Conservation (phyloP, 495 filamentous ascomycete species). For the Penicillium psychrofluorescens region DNA sequence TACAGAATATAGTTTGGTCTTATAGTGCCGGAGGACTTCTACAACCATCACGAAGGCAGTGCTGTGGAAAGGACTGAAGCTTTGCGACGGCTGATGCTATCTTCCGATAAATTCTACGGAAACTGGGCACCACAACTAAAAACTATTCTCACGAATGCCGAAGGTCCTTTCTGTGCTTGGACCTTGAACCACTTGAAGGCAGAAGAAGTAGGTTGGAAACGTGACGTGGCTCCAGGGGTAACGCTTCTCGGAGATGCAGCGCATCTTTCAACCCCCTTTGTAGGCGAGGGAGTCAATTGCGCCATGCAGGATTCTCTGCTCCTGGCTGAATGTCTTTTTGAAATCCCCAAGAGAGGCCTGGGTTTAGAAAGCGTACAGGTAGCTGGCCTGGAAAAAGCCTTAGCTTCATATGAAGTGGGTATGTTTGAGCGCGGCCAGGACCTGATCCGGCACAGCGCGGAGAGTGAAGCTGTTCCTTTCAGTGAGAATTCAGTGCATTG, state of each 20-base stretch:
- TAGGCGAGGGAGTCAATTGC: conserved; percentile 51
- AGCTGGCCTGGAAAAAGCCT: background rate
- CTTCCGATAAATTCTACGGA: conserved; percentile 5
- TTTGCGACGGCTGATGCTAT: background rate
- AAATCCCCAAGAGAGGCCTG: background rate
- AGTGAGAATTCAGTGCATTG: conserved; percentile 1
- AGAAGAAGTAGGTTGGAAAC: conserved; percentile 3
- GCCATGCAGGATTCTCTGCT: conserved; percentile 47
- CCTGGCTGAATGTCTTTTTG: conserved; percentile 31
- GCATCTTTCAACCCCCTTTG: conserved; percentile 52
- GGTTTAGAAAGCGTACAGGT: background rate
- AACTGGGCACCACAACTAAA: conserved; percentile 7
- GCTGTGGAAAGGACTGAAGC: background rate
- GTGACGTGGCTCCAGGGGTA: conserved; percentile 8
- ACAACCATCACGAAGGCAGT: background rate
- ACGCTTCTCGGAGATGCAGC: conserved; percentile 55
- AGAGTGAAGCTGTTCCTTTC: background rate
- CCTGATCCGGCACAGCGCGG: conserved; percentile 1
- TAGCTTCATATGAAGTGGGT: conserved; percentile 2
- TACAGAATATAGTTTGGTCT: conserved; percentile 7
- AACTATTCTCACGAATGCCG: conserved; percentile 3
- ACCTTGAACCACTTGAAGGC: conserved; percentile 1
- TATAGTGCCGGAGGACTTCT: conserved; percentile 4
- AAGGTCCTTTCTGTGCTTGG: conserved; percentile 16
- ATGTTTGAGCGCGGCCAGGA: conserved; percentile 4